Percentiles rank a stretch among this genome's conserved stretches.
phyloP scores from a whole-genome alignment of 2,329 filamentous ascomycete genomes.

The Sporothrix pallida region DNA sequence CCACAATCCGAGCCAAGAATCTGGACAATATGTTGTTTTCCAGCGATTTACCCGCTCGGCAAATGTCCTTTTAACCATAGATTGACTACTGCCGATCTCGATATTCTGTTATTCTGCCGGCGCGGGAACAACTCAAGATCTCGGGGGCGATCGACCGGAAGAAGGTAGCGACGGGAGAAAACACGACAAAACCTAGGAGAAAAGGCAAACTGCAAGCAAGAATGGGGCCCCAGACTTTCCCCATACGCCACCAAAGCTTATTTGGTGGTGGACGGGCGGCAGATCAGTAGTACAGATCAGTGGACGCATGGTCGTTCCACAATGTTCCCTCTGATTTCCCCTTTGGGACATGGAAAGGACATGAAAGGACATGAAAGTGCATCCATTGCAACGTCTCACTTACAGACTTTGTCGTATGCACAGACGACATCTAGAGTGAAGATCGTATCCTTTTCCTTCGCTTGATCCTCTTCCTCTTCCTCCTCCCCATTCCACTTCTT shows the following conservation, averaged over 20 bases:
- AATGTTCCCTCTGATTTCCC: neutral
- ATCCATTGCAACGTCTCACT: constrained; percentile 2
- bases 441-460: neutral
- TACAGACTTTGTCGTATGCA: neutral
- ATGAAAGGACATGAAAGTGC: neutral
- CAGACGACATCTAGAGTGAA: neutral
- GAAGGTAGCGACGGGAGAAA: neutral
- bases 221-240: neutral
- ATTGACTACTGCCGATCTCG: no score
- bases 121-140: neutral
- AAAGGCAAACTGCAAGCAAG: neutral
- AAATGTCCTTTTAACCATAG: no score
- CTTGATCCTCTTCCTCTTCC: no score
- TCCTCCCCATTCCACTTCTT: no score
- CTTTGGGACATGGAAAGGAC: neutral
- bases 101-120: neutral
- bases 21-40: neutral
- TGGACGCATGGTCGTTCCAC: neutral
- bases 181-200: neutral
- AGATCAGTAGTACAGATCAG: neutral
- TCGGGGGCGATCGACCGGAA: constrained; percentile 3
- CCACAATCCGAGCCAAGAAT: neutral
- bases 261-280: neutral
- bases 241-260: neutral
- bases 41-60: no score